phyloP scores from a whole-genome alignment of 345 rosid genomes.

The Citropsis articulata region DNA sequence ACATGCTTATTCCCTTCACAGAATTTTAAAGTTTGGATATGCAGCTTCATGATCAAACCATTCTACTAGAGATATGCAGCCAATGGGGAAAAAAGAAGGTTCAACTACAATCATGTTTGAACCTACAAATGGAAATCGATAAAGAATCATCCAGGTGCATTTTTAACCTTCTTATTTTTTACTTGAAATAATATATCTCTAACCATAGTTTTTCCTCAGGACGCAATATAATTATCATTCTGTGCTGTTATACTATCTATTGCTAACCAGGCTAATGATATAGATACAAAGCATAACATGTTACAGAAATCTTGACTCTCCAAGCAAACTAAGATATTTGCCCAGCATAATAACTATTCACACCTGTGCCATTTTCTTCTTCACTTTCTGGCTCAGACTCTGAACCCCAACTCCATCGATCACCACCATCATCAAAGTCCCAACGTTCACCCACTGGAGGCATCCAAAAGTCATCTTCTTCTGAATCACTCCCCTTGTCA shows the following conservation, averaged over 20 bases:
- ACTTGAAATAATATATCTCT: neutral
- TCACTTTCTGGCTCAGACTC: conserved; percentile 38
- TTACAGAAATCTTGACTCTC: neutral
- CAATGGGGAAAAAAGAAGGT: neutral
- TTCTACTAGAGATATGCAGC: neutral
- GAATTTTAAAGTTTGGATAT: neutral
- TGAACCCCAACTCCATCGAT: conserved; percentile 64
- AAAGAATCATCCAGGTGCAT: neutral
- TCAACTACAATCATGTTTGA: neutral
- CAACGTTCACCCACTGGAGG: conserved; percentile 81
- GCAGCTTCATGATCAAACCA: neutral
- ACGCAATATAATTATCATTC: neutral
- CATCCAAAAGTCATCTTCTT: conserved; percentile 76
- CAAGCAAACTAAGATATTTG: neutral
- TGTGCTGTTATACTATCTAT: neutral
- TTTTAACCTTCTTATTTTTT: neutral
- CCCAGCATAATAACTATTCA: conserved; percentile 6
- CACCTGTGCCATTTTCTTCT: conserved; percentile 53
- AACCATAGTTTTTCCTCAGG: neutral
- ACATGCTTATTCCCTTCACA: neutral
- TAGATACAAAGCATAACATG: neutral
- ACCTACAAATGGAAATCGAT: neutral
- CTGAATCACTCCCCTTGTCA: conserved; percentile 49
- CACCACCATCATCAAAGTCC: conserved; percentile 68
- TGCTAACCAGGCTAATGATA: neutral